Evolutionary conservation across 2,329 filamentous ascomycete species (phyloP).

Genomic region (Trichoderma sp.): DNA sequence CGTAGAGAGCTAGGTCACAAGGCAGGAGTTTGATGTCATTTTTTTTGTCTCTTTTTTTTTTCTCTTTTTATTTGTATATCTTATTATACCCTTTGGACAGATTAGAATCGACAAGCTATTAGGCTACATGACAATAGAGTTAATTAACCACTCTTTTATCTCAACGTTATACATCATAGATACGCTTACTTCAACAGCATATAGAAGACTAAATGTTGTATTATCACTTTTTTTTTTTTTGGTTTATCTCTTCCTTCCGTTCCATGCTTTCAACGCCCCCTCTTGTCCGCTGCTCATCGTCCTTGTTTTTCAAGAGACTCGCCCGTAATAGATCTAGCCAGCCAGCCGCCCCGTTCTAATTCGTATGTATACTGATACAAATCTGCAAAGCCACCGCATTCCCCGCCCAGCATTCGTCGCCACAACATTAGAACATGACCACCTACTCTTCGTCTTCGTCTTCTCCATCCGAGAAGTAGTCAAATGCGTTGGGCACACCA

Average conservation of each 20-base stretch:
- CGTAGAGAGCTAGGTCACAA: background rate
- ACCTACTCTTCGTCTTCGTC: conserved; percentile 40
- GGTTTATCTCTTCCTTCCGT: background rate
- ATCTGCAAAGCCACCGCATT: background rate
- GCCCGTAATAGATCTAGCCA: background rate
- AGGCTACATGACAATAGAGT: background rate
- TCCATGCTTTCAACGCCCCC: background rate
- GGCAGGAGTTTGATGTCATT: background rate
- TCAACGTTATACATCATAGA: background rate
- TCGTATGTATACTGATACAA: conserved; percentile 19
- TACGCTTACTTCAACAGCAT: background rate
- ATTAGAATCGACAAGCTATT: background rate
- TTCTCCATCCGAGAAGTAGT: conserved; percentile 72
- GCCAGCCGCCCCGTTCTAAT: conserved; percentile 16
- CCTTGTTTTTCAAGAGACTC: background rate
- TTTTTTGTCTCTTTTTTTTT: no score
- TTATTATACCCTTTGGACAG: conserved; percentile 1
- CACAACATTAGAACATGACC: background rate
- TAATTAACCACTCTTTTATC: background rate
- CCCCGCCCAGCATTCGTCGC: background rate
- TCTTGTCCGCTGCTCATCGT: conserved; percentile 20
- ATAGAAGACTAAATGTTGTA: background rate
- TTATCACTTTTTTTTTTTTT: background rate
- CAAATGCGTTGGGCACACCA: conserved; percentile 69
- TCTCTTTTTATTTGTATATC: background rate